Conservation (phyloP, 2,329 filamentous ascomycete species). For the Fusarium multiceps region DNA sequence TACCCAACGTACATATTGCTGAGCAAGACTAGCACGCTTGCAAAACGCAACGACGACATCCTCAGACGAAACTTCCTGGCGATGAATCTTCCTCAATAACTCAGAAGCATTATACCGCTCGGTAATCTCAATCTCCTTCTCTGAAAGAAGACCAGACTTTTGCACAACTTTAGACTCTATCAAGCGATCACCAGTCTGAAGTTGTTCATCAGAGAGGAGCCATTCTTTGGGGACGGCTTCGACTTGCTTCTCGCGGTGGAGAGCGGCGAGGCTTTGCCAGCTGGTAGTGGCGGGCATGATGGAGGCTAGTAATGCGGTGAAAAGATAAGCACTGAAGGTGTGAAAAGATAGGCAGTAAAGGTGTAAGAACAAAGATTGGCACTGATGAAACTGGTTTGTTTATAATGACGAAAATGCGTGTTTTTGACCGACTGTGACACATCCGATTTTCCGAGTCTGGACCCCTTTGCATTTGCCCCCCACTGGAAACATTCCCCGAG, state of each 20-base stretch:
- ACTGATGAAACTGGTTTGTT: not conserved
- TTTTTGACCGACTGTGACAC: not conserved
- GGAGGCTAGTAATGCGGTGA: not conserved
- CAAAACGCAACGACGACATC: conserved; percentile 37
- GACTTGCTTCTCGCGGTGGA: conserved; percentile 33
- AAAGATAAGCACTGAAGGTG: not conserved
- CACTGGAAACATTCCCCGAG: not conserved
- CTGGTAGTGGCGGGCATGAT: conserved; percentile 29
- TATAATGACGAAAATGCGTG: not conserved
- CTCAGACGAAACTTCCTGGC: conserved; percentile 29
- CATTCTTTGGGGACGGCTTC: conserved; percentile 29
- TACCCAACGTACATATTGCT: conserved; percentile 24
- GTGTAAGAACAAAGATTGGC: not conserved
- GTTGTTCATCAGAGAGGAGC: conserved; percentile 14
- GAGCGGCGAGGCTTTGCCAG: conserved; percentile 37
- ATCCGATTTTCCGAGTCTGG: not conserved
- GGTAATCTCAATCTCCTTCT: conserved; percentile 26
- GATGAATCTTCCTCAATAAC: conserved; percentile 23
- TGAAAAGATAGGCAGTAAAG: not conserved
- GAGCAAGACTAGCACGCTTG: conserved; percentile 40
- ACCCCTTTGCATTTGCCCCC: not conserved
- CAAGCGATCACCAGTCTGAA: conserved; percentile 11
- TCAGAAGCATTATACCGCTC: conserved; percentile 31
- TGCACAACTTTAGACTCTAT: conserved; percentile 26
- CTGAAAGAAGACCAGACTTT: conserved; percentile 23